phyloP scores from a whole-genome alignment of 495 filamentous ascomycete genomes.

The Aspergillus hancockii region DNA sequence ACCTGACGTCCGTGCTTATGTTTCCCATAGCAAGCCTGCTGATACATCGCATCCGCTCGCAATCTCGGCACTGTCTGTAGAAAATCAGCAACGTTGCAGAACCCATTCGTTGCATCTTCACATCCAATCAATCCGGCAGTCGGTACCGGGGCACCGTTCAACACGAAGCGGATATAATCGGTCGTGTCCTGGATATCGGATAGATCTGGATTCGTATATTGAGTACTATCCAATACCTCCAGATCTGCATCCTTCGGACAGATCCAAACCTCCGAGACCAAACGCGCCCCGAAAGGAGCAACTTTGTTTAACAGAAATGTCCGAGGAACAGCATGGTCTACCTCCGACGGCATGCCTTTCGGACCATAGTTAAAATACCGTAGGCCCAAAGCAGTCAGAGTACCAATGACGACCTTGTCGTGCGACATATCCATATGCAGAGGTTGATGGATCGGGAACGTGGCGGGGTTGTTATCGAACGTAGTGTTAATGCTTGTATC shows the following conservation, averaged over 20 bases:
- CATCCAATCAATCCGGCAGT: constrained; percentile 31
- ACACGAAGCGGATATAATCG: constrained; percentile 32
- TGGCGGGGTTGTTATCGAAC: constrained; percentile 41
- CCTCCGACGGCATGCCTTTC: constrained; percentile 42
- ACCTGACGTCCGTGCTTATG: constrained; percentile 29
- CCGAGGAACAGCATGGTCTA: constrained; percentile 43
- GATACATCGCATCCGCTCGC: constrained; percentile 27
- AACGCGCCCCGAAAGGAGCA: constrained; percentile 61
- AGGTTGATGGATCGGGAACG: constrained; percentile 52
- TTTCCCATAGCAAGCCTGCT: constrained; percentile 32
- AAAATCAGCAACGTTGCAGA: constrained; percentile 29
- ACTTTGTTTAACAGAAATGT: constrained; percentile 37
- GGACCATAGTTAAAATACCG: constrained; percentile 52
- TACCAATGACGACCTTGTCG: constrained; percentile 40
- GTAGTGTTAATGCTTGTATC: constrained; percentile 60
- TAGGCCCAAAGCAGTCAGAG: constrained; percentile 53
- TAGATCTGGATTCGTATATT: constrained; percentile 32
- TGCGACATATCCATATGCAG: constrained; percentile 49
- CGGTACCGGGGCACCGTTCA: constrained; percentile 33
- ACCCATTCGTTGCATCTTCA: constrained; percentile 30
- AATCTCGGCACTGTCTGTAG: constrained; percentile 22
- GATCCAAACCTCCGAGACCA: constrained; percentile 62
- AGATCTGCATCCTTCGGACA: constrained; percentile 24
- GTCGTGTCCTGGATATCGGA: constrained; percentile 10
- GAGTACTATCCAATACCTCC: constrained; percentile 19